Base-by-base conservation (phyloP, 75 land plant species). In the Pinus taeda region DNA sequence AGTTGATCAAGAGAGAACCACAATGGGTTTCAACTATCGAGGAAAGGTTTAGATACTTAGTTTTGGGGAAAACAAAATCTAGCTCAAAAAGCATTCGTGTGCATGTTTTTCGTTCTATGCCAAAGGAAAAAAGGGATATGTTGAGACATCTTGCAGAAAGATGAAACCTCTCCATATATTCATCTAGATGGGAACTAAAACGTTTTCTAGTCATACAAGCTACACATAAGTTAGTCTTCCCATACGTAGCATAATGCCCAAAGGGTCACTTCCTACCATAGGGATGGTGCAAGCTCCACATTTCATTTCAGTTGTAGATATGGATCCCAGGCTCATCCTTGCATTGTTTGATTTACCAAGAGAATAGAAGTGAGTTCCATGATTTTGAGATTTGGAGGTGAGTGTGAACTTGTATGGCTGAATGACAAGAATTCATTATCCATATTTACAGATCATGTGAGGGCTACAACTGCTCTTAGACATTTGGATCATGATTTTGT, bases 401-500 rank as follows among this genome's bases (percentile, higher is more conserved):
- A 97, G 75, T 97, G 99, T 64, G 98, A 97, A 74, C 86, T 97
- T 18, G 93, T 90, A 15, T 97, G 98, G 99, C 67, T 94, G 87
- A 97, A 95, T 85, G 98, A 97, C 79, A 92, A 85, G 87, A 97
- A 97, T 83, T 95, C 99, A 42, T 58, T 97, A 26, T 91, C 99
- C 62, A 93, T 97, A 4, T 97, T 97, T 59, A 75, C 76, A 59
- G 99, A 97, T 77, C 90, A 88, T 20, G 90, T 85, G 3, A 87
- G 99, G 77, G 92, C 99, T 63, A 93, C 98, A 20, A 97, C 99
- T 58, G 99, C 99, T 26, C 75, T 92, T 75, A 89, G 95, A 80
- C 83, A 95, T 65, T 79, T 97, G 30, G 98, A 94, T 71, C 92
- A 95, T 84, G 93, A 95, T 33, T 88, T 95, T n/a, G n/a, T 26